Percentiles rank a stretch among this genome's conserved stretches.
phyloP scores from a whole-genome alignment of 176 grass and related monocot species.

The Oropetium thomaeum region DNA sequence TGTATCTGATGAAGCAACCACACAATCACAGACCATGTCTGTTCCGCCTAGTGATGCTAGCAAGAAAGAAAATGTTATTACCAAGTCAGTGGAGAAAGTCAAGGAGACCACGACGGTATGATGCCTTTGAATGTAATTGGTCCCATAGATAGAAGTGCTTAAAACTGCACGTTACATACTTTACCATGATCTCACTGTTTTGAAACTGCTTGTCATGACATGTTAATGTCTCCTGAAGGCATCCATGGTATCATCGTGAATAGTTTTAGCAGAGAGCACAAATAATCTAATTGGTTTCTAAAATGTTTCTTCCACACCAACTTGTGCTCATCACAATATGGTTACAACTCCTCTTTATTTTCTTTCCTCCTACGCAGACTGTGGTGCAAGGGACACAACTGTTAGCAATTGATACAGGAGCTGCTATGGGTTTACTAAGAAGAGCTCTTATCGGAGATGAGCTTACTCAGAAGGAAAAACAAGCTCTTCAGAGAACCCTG shows the following conservation, averaged over 20 bases:
- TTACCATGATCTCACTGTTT: neutral
- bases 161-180: neutral
- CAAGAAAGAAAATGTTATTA: conserved; percentile 79
- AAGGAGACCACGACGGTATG: conserved; percentile 88
- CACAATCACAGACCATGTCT: conserved; percentile 18
- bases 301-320: neutral
- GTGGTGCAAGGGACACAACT: conserved; percentile 94
- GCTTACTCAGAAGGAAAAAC: conserved; percentile 94
- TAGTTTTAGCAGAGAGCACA: neutral
- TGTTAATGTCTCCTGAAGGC: conserved; percentile 4
- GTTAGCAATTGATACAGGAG: conserved; percentile 84
- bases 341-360: conserved; percentile 22
- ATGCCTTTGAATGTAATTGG: conserved; percentile 5
- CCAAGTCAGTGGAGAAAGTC: conserved; percentile 89
- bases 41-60: conserved; percentile 12
- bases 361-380: conserved; percentile 50
- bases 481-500: conserved; percentile 96
- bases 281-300: conserved; percentile 2
- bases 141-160: conserved; percentile 20
- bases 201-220: neutral
- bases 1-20: conserved; percentile 37
- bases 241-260: conserved; percentile 4
- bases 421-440: conserved; percentile 75
- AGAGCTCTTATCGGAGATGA: conserved; percentile 94
- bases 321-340: neutral